Conservation (phyloP, 306 rosid genomes). For the Herpetospermum pedunculosum region DNA sequence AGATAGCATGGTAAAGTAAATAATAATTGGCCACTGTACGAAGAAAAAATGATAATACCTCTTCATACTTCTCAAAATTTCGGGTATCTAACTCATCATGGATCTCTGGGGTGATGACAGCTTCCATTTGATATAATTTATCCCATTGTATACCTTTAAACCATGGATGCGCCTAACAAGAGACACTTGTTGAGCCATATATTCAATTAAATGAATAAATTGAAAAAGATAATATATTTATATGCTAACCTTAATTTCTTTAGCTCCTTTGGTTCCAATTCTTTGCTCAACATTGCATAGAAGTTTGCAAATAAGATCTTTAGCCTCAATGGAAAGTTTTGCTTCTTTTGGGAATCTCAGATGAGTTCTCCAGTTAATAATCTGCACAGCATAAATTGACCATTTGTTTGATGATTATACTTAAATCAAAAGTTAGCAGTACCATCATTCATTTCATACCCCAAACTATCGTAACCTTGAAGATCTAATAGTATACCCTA, state of each 20-base stretch:
- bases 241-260: slow-evolving; percentile 61
- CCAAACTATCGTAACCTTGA: not conserved
- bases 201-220: not conserved
- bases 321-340: slow-evolving; percentile 65
- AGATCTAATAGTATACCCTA: not conserved
- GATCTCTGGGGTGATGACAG: slow-evolving; percentile 81
- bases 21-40: not conserved
- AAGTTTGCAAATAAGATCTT: slow-evolving; percentile 70
- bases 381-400: slow-evolving; percentile 38
- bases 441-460: not conserved
- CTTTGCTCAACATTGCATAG: slow-evolving; percentile 81
- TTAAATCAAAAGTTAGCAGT: not conserved
- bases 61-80: slow-evolving; percentile 81
- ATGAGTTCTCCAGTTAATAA: slow-evolving; percentile 71
- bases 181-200: not conserved
- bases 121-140: slow-evolving; percentile 66
- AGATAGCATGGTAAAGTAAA: not conserved
- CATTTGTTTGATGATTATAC: slow-evolving; percentile 4
- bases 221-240: not conserved
- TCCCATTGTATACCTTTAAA: slow-evolving; percentile 71
- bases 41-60: slow-evolving; percentile 29
- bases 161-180: slow-evolving; percentile 75
- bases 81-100: slow-evolving; percentile 81
- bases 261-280: slow-evolving; percentile 79
- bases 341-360: slow-evolving; percentile 73